Evolutionary conservation across 805 yeast genomes (phyloP).

Genomic region (Helenozyma baotianmanensis): DNA sequence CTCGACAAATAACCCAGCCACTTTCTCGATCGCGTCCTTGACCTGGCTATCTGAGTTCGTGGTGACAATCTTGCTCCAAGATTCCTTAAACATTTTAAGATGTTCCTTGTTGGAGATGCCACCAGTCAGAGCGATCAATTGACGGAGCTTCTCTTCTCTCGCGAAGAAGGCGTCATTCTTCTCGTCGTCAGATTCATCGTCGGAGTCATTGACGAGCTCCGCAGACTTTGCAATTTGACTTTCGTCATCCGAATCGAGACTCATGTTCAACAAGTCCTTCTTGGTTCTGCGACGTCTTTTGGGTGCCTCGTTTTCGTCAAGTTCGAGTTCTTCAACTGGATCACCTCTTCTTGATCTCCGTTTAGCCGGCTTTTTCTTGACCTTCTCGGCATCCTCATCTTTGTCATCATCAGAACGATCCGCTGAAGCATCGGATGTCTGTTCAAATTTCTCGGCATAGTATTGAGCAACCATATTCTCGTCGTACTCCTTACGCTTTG

Average conservation of each 20-base stretch:
- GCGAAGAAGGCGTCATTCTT: constrained; percentile 48
- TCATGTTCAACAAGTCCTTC: too few relatives aligned
- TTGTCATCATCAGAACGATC: constrained; percentile 22
- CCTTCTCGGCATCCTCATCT: not conserved
- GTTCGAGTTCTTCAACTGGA: not conserved
- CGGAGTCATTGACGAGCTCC: constrained; percentile 55
- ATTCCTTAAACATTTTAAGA: constrained; percentile 10
- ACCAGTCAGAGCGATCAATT: constrained; percentile 29
- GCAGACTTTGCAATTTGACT: constrained; percentile 31
- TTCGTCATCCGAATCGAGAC: constrained; percentile 4
- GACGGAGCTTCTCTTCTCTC: constrained; percentile 49
- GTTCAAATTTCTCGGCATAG: constrained; percentile 17
- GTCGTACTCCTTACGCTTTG: constrained; percentile 15
- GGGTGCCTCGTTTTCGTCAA: not conserved
- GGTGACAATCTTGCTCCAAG: constrained; percentile 12
- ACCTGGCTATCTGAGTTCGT: constrained; percentile 3
- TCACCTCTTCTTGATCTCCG: too few relatives aligned
- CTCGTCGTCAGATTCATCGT: constrained; percentile 60
- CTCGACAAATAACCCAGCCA: constrained; percentile 12
- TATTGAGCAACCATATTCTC: constrained; percentile 6
- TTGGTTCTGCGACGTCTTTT: not conserved
- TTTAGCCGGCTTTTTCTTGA: too few relatives aligned
- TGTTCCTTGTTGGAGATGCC: constrained; percentile 30
- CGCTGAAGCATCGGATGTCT: too few relatives aligned
- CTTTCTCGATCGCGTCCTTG: constrained; percentile 6